Conservation (phyloP, 176 grass and related monocot genomes). For the Oryza coarctata region DNA sequence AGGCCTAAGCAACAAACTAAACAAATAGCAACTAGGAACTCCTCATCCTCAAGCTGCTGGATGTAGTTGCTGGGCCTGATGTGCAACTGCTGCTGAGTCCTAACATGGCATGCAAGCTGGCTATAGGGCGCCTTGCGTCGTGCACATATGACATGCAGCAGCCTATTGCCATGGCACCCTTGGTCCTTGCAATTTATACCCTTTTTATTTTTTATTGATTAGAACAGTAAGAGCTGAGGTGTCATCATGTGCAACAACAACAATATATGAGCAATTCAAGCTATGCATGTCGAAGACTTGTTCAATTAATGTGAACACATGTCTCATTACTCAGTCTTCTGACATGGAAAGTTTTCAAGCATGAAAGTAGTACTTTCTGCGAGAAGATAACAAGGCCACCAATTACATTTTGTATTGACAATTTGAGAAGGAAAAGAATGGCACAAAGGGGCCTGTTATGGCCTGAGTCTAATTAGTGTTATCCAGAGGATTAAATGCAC, state of each 20-base stretch:
- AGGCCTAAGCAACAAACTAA: neutral
- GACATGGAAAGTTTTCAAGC: neutral
- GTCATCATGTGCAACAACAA: neutral
- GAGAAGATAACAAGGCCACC: conserved; percentile 13
- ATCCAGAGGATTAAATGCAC: neutral
- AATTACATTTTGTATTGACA: neutral
- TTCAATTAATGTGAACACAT: neutral
- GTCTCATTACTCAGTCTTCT: neutral
- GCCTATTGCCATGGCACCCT: neutral
- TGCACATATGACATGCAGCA: no score
- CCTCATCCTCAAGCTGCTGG: neutral
- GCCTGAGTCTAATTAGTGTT: neutral
- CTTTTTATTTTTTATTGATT: neutral
- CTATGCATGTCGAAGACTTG: neutral
- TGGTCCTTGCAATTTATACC: neutral
- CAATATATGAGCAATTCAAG: neutral
- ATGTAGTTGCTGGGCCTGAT: neutral
- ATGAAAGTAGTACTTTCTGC: neutral
- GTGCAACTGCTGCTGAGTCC: no score
- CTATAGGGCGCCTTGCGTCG: neutral
- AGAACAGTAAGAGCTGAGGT: neutral
- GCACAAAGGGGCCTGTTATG: neutral
- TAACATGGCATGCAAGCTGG: neutral
- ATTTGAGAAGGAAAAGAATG: neutral
- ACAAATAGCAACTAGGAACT: neutral